These are phyloP conservation scores for Tarenaya hassleriana DNA, from an alignment of 345 rosid species.

Conservation along the genomic window DNA sequence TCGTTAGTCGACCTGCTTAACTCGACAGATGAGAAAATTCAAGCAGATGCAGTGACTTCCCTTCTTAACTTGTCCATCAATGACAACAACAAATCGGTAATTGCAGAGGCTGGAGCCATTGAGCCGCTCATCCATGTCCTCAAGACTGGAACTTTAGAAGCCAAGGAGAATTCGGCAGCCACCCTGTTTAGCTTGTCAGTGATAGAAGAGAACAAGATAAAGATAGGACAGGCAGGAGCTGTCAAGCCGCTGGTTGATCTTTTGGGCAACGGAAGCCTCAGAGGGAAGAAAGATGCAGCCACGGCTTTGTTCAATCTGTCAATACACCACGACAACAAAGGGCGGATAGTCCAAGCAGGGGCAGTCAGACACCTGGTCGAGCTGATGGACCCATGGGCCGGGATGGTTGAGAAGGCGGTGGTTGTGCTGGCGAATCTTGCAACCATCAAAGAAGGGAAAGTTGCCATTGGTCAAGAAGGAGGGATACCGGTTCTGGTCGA, in stretches of 20 bases:
- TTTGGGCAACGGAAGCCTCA: constrained; percentile 68
- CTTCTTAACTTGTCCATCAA: constrained; percentile 85
- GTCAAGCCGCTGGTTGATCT: constrained; percentile 77
- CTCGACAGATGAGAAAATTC: constrained; percentile 48
- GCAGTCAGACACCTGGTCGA: constrained; percentile 85
- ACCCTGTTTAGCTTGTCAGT: constrained; percentile 84
- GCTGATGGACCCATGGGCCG: constrained; percentile 85
- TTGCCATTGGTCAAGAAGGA: constrained; percentile 63
- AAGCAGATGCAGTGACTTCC: constrained; percentile 80
- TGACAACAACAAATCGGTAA: constrained; percentile 65
- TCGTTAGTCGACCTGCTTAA: constrained; percentile 53
- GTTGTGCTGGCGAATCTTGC: constrained; percentile 92
- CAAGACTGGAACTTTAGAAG: constrained; percentile 71
- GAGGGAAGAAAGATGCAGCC: constrained; percentile 91
- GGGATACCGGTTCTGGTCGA: constrained; percentile 88
- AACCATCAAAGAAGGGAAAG: constrained; percentile 64
- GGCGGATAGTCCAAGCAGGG: constrained; percentile 68
- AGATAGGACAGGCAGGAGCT: constrained; percentile 84
- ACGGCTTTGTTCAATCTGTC: constrained; percentile 84
- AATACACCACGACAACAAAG: constrained; percentile 75
- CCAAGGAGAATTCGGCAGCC: constrained; percentile 84
- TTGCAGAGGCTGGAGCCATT: constrained; percentile 68
- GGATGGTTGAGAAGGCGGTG: constrained; percentile 93
- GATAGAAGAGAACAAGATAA: constrained; percentile 69
- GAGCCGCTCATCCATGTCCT: constrained; percentile 76